Evolutionary conservation across 2,329 filamentous ascomycete species (phyloP).

Genomic region (Pseudogymnoascus sp.): DNA sequence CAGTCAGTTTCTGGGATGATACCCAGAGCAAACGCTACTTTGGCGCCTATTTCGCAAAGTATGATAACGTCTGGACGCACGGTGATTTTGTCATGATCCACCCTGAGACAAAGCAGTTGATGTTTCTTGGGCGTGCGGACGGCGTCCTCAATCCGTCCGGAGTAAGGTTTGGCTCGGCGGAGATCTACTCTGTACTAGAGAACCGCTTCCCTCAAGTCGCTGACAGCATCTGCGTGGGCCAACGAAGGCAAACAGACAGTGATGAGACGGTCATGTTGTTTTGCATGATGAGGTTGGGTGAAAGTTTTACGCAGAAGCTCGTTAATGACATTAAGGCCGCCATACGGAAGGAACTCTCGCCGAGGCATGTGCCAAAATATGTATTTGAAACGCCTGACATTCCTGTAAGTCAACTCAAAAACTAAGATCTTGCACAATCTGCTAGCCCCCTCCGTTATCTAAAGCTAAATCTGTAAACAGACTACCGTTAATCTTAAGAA

Average conservation of each 20-base stretch:
- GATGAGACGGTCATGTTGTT: constrained; percentile 55
- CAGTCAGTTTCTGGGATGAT: too few relatives aligned
- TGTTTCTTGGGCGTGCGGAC: constrained; percentile 65
- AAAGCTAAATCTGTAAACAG: too few relatives aligned
- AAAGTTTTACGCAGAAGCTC: constrained; percentile 43
- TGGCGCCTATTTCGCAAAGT: constrained; percentile 23
- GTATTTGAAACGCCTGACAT: neutral
- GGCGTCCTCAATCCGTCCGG: constrained; percentile 75
- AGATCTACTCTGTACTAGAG: constrained; percentile 71
- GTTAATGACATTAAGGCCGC: constrained; percentile 52
- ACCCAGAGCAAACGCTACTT: too few relatives aligned
- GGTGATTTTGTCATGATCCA: constrained; percentile 71
- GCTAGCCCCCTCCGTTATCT: too few relatives aligned
- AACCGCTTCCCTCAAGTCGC: constrained; percentile 46
- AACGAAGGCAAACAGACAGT: constrained; percentile 52
- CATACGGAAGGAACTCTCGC: constrained; percentile 34
- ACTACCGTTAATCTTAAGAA: too few relatives aligned
- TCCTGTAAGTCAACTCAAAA: too few relatives aligned
- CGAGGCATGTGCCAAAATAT: neutral
- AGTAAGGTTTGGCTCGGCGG: constrained; percentile 70
- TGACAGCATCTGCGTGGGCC: constrained; percentile 72
- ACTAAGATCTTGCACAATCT: too few relatives aligned
- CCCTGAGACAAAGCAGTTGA: constrained; percentile 55
- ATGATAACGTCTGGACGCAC: constrained; percentile 67
- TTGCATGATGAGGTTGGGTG: constrained; percentile 50